Conservation (phyloP, 1,284 basidiomycete species). For the Polyporus tsugae region DNA sequence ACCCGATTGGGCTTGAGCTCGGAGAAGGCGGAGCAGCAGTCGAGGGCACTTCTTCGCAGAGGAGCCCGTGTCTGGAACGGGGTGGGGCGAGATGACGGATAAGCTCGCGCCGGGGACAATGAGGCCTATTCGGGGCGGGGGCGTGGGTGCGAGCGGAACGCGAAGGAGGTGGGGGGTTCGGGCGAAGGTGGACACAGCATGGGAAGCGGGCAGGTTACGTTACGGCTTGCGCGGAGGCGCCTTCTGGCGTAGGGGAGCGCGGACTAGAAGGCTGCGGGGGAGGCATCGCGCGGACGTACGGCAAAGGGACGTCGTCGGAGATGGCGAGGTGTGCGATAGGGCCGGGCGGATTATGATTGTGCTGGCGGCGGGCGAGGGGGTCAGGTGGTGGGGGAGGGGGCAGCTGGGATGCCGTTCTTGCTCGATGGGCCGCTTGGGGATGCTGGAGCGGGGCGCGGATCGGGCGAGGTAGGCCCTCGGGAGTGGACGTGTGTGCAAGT, state of each 20-base stretch:
- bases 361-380: not conserved
- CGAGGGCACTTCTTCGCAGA: not conserved
- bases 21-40: not conserved
- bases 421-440: not conserved
- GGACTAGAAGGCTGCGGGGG: slow-evolving; percentile 13
- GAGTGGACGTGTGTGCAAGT: not conserved
- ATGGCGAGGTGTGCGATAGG: slow-evolving; percentile 13
- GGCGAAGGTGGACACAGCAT: not conserved
- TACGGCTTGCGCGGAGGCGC: slow-evolving; percentile 9
- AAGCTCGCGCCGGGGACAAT: slow-evolving; percentile 2
- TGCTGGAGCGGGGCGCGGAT: slow-evolving; percentile 2
- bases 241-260: slow-evolving; percentile 15
- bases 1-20: not conserved
- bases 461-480: slow-evolving; percentile 2
- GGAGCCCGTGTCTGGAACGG: not conserved
- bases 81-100: not conserved
- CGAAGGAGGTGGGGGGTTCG: not conserved
- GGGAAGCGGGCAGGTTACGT: slow-evolving; percentile 19
- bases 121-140: slow-evolving; percentile 8
- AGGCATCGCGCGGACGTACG: slow-evolving; percentile 6
- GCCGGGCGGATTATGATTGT: not conserved
- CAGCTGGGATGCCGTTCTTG: not conserved
- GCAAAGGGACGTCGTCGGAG: slow-evolving; percentile 12
- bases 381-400: not conserved
- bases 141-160: not conserved